Percentiles rank a stretch among this genome's conserved stretches.
Evolutionary conservation across 2,329 filamentous ascomycete species (phyloP).

Genomic region (Akanthomyces muscarius): DNA sequence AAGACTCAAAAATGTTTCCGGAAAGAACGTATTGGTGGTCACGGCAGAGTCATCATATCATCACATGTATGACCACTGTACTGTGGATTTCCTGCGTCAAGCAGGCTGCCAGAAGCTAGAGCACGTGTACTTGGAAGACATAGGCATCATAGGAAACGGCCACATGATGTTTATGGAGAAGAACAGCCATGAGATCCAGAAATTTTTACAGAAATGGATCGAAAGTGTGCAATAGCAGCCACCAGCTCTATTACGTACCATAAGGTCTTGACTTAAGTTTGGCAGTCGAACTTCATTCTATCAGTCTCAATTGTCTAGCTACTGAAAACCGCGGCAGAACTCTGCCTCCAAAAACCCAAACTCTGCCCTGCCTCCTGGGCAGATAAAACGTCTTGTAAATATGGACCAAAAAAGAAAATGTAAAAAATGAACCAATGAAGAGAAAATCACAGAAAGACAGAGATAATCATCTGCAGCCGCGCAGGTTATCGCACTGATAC

Average conservation of each 20-base stretch:
- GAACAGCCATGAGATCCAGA: constrained; percentile 40
- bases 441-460: constrained; percentile 15
- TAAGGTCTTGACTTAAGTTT: neutral
- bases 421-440: constrained; percentile 22
- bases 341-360: neutral
- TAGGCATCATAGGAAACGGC: constrained; percentile 41
- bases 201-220: constrained; percentile 25
- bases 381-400: constrained; percentile 19
- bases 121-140: constrained; percentile 34
- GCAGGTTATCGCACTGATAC: neutral
- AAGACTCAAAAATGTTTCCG: constrained; percentile 33
- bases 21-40: constrained; percentile 35
- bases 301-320: constrained; percentile 12
- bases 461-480: constrained; percentile 2
- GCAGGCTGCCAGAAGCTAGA: constrained; percentile 35
- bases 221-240: neutral
- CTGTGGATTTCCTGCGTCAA: constrained; percentile 38
- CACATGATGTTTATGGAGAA: constrained; percentile 48
- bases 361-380: constrained; percentile 9
- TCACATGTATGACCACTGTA: constrained; percentile 43
- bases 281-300: neutral
- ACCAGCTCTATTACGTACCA: neutral
- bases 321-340: neutral
- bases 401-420: constrained; percentile 17
- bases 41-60: constrained; percentile 44